Evolutionary conservation across 2,329 filamentous ascomycete species (phyloP), one percentile per base, ranked within the genome.

Genomic region (Seiridium unicorne): DNA sequence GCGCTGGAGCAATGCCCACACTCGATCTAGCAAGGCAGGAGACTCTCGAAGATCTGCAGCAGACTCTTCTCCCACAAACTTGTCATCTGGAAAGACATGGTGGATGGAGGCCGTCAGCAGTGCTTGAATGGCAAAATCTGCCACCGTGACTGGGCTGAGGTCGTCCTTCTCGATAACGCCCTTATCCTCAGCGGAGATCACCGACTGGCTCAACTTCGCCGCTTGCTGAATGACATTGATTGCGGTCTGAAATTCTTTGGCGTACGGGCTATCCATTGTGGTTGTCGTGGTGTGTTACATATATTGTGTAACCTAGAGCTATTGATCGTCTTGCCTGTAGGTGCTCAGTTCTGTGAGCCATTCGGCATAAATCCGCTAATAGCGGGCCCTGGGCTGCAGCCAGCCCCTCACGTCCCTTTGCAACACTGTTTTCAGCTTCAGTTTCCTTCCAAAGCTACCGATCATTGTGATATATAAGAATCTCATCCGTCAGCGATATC

Each of bases 61-160:
- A 13, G 81, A 79, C 66, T 87, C 84, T 64, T 86, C 84, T 38
- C 83, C 84, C 1, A 86, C 81, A 48, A 86, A 80, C 3, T 61
- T 66, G 67, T 86, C 82, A 5, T 64, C 56, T 0, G 84, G 84
- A 56, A 86, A 86, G 4, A 78, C 77, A 58, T 70, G 61, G 57
- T 80, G 79, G 60, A 86, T 72, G 2, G 80, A 81, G 44, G 77
- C 72, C 5, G 81, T 81, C 46, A 86, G 75, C 4, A 86, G 74
- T 0, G 82, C 83, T 66, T 86, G 84, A 60, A 85, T 79, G 58
- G 84, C 84, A 64, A 86, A 86, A 69, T 87, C 84, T 68, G 81
- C 84, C 26, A 86, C 75, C 0, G 84, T 87, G 51, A 86, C 84
- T 2, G 83, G 83, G 59, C 79, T 83, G 42, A 84, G 72, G 67